phyloP scores from a whole-genome alignment of 73 alveolate genomes.

The Stentor roeselii region DNA sequence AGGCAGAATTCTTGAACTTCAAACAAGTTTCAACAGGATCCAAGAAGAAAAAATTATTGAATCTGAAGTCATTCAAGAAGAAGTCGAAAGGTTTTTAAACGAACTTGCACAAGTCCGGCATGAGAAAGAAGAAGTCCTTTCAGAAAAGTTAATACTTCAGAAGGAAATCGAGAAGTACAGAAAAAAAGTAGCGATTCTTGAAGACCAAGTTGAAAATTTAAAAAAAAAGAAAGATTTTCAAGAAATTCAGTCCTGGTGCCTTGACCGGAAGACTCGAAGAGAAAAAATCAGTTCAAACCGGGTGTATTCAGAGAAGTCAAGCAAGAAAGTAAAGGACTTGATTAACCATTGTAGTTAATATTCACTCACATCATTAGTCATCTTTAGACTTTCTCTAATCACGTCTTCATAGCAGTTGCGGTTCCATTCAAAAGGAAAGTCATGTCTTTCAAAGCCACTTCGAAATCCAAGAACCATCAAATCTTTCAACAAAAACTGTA shows the following conservation, averaged over 20 bases:
- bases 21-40: neutral
- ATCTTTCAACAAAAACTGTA: constrained; percentile 37
- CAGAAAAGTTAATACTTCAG: neutral
- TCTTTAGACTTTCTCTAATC: neutral
- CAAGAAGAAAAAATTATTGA: neutral
- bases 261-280: too few species aligned
- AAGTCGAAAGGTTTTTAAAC: neutral
- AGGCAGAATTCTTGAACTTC: neutral
- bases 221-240: too few species aligned
- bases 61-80: neutral
- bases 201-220: too few species aligned
- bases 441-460: neutral
- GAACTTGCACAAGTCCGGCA: neutral
- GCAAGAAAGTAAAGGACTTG: too few species aligned
- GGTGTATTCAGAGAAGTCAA: too few species aligned
- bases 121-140: neutral
- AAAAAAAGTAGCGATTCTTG: neutral
- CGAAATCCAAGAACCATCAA: constrained; percentile 12
- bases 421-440: neutral
- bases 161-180: neutral
- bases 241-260: too few species aligned
- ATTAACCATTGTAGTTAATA: too few species aligned
- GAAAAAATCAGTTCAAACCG: too few species aligned
- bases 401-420: neutral
- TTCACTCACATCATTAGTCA: neutral